phyloP scores from a whole-genome alignment of 805 yeast species.

The Torulaspora microellipsoides region DNA sequence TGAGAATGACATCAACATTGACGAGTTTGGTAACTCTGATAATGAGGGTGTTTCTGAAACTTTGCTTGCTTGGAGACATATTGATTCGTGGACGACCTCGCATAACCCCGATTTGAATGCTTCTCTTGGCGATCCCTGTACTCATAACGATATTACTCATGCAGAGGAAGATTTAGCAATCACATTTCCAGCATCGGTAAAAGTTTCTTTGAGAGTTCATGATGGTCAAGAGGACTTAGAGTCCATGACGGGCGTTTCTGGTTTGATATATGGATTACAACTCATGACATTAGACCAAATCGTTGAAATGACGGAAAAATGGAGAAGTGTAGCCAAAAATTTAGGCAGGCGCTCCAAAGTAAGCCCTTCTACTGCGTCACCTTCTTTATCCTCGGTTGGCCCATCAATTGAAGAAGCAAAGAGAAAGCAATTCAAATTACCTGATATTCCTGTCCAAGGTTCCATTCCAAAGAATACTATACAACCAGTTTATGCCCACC shows the following conservation, averaged over 20 bases:
- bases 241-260: slow-evolving; percentile 59
- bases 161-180: slow-evolving; percentile 79
- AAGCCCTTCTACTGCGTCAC: slow-evolving; percentile 8
- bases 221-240: slow-evolving; percentile 89
- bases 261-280: slow-evolving; percentile 75
- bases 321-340: slow-evolving; percentile 69
- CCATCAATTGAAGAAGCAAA: slow-evolving; percentile 23
- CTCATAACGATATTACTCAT: slow-evolving; percentile 71
- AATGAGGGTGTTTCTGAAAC: slow-evolving; percentile 69
- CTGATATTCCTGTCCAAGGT: slow-evolving; percentile 48
- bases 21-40: slow-evolving; percentile 19
- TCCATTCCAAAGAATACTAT: slow-evolving; percentile 75
- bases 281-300: slow-evolving; percentile 78
- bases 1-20: slow-evolving; percentile 42
- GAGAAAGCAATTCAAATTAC: slow-evolving; percentile 37
- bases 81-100: slow-evolving; percentile 75
- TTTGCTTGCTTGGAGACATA: slow-evolving; percentile 81
- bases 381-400: slow-evolving; percentile 25
- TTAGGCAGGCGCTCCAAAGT: slow-evolving; percentile 29
- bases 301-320: slow-evolving; percentile 72
- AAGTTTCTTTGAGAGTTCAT: slow-evolving; percentile 73
- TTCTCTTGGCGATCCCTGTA: slow-evolving; percentile 73
- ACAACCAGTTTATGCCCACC: slow-evolving; percentile 77
- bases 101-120: slow-evolving; percentile 79
- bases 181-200: slow-evolving; percentile 72